These are phyloP conservation scores for Teunomyces gatunensis DNA, from an alignment of 805 yeast genomes.

Conservation along the genomic window DNA sequence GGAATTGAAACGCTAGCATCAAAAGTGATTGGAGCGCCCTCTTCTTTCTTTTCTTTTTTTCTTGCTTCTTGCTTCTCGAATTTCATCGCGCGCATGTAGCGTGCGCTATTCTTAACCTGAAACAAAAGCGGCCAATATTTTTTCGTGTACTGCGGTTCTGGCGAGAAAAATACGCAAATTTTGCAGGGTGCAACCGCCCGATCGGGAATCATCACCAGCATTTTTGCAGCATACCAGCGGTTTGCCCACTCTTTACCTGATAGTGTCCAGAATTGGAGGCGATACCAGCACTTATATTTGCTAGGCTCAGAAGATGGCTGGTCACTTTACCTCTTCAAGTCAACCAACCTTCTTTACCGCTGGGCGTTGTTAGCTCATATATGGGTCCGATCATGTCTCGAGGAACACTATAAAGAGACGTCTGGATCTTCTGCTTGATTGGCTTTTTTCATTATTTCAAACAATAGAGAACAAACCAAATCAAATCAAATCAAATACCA, in stretches of 20 bases:
- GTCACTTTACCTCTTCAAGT: neutral
- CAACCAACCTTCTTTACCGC: neutral
- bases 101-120: neutral
- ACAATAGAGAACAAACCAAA: neutral
- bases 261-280: neutral
- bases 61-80: neutral
- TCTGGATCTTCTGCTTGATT: neutral
- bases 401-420: neutral
- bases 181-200: neutral
- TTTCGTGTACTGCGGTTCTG: neutral
- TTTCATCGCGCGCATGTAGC: neutral
- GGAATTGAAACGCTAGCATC: neutral
- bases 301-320: neutral
- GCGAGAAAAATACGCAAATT: neutral
- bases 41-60: neutral
- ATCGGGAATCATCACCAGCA: conserved; percentile 7
- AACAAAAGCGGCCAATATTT: neutral
- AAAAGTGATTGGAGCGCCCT: too few species aligned
- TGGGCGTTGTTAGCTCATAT: neutral
- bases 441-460: too few species aligned
- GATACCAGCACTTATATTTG: neutral
- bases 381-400: neutral
- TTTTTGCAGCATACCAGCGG: conserved; percentile 1
- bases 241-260: neutral
- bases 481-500: too few species aligned